phyloP scores from a whole-genome alignment of 345 rosid genomes.

The Populus alba region DNA sequence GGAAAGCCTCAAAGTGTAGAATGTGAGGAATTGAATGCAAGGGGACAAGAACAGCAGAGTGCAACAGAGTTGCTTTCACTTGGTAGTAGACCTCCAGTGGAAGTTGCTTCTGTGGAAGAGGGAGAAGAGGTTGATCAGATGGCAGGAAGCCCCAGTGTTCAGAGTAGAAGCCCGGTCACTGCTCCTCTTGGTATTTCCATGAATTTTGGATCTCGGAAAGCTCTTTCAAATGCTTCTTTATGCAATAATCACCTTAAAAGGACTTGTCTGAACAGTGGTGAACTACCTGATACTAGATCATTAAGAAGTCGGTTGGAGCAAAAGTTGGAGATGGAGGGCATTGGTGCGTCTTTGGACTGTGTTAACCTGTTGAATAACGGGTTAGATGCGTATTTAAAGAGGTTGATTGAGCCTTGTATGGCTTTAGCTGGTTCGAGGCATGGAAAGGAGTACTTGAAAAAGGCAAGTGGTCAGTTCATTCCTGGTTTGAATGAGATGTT shows the following conservation, averaged over 20 bases:
- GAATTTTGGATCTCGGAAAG: slow-evolving; percentile 9
- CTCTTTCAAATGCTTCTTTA: not conserved
- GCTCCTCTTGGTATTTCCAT: slow-evolving; percentile 26
- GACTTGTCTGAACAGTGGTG: slow-evolving; percentile 13
- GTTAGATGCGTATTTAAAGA: slow-evolving; percentile 18
- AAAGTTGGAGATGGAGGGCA: slow-evolving; percentile 19
- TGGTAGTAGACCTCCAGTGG: slow-evolving; percentile 21
- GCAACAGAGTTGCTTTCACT: slow-evolving; percentile 23
- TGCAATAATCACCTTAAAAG: not conserved
- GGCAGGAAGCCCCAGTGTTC: slow-evolving; percentile 19
- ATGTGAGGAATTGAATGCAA: slow-evolving; percentile 31
- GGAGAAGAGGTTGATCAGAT: slow-evolving; percentile 31
- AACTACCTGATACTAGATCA: slow-evolving; percentile 20
- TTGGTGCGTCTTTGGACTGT: slow-evolving; percentile 14
- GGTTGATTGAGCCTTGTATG: slow-evolving; percentile 24
- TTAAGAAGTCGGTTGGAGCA: slow-evolving; percentile 14
- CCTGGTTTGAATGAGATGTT: slow-evolving; percentile 16
- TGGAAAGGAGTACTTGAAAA: slow-evolving; percentile 6
- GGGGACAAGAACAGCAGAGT: slow-evolving; percentile 23
- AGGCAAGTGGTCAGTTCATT: slow-evolving; percentile 8
- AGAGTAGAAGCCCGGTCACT: slow-evolving; percentile 25
- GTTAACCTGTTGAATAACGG: slow-evolving; percentile 16
- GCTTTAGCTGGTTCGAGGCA: slow-evolving; percentile 18
- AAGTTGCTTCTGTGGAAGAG: slow-evolving; percentile 9
- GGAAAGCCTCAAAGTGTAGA: slow-evolving; percentile 44